Conservation (phyloP, 2,329 filamentous ascomycete genomes). For the Ophiostoma himal-ulmi region DNA sequence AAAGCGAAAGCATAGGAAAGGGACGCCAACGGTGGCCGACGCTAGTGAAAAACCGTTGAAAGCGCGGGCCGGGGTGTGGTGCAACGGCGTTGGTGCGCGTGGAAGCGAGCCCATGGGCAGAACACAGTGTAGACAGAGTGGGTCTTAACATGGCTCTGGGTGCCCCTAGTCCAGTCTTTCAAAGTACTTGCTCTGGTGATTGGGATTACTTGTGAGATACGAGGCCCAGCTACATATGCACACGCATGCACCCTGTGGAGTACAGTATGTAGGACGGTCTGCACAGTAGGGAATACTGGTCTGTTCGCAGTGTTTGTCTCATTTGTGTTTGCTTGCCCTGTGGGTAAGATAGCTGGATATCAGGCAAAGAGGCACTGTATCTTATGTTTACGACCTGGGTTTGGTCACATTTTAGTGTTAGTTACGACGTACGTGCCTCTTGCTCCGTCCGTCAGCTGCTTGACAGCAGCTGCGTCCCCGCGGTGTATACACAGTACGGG, state of each 20-base stretch:
- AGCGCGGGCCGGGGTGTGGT: constrained; percentile 22
- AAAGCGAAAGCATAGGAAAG: neutral
- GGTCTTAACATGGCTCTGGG: neutral
- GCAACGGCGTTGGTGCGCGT: constrained; percentile 17
- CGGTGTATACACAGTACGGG: neutral
- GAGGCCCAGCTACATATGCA: constrained; percentile 4
- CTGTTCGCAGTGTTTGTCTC: neutral
- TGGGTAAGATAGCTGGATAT: too few species aligned
- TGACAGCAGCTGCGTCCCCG: neutral
- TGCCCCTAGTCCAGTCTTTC: neutral
- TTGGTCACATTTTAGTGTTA: too few species aligned
- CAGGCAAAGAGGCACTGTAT: neutral
- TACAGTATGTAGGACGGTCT: neutral
- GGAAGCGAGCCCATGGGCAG: constrained; percentile 17
- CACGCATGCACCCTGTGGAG: constrained; percentile 5
- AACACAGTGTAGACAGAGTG: neutral
- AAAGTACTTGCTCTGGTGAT: neutral
- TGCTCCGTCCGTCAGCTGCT: neutral
- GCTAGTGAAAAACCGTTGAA: constrained; percentile 26
- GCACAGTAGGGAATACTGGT: neutral
- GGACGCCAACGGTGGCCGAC: constrained; percentile 11
- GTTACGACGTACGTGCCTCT: neutral
- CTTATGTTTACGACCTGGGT: neutral
- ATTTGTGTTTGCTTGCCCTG: too few species aligned
- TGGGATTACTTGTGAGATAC: neutral